Base-by-base conservation (phyloP, 495 filamentous ascomycete species). In the Cudoniella acicularis region DNA sequence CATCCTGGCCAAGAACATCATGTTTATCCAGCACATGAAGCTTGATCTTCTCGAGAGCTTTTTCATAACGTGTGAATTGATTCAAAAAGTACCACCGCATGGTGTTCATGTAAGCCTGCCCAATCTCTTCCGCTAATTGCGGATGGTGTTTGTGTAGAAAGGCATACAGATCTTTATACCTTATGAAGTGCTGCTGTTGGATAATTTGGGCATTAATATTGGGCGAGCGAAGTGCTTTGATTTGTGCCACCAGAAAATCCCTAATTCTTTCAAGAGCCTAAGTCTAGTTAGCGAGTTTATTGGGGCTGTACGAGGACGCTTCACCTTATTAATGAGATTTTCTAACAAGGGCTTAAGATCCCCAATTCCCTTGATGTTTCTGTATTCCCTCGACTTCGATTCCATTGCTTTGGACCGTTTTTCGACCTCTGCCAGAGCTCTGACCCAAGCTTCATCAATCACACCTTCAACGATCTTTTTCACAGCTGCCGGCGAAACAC, bases 31-130 rank as follows among this genome's bases (percentile, higher is more conserved):
- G 79, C 1, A 78, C 72, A 60, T 96, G 90, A 11, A 96, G 65
- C 64, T 89, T 91, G 61, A 98, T 78, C 67, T 91, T 96, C 56
- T 87, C 85, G 0, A 98, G 82, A 0, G 92, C 82, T 57, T 86
- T 83, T 52, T 87, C 81, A 69, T 98, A 98, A 17, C 93, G 89
- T 2, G 84, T 87, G 69, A 98, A 98, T 70, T 97, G 87, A 58
- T 87, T 93, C 41, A 85, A 74, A 66, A 98, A 98, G 65, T 98
- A 98, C 94, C 94, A 98, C 46, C 92, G 84, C 93, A 98, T 97
- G 8, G 94, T 98, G 73, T 97, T 96, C 72, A 96, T 86, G 63
- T 98, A 98, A 6, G 94, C 94, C 73, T 93, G 90, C 18, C 83
- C 84, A 62, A 98, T 96, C 67, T 97, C 89, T 36, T 90, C 87